These are phyloP conservation scores for Aureobasidium pullulans DNA, from an alignment of 2,329 filamentous ascomycete genomes.

Conservation along the genomic window DNA sequence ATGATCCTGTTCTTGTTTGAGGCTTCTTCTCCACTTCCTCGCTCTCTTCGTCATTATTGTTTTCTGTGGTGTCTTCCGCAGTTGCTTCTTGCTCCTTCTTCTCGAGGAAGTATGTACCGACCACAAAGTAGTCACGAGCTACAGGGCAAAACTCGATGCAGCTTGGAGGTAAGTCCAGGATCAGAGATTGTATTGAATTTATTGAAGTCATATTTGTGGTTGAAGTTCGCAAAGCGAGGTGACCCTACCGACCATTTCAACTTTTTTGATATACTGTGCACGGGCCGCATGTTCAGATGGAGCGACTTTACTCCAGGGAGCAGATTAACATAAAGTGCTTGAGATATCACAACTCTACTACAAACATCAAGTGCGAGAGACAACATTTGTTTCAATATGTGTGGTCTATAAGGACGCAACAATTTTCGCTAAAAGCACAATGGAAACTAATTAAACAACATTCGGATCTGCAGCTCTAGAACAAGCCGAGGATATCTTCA, in stretches of 20 bases:
- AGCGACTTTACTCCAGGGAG: too few species aligned
- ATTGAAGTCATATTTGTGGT: constrained; percentile 20
- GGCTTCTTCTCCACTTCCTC: constrained; percentile 16
- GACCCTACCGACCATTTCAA: background rate
- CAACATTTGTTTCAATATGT: background rate
- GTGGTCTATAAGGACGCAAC: background rate
- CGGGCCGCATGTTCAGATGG: background rate
- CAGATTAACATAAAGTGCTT: too few species aligned
- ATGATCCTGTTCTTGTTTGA: constrained; percentile 57
- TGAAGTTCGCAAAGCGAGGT: background rate
- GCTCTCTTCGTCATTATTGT: constrained; percentile 20
- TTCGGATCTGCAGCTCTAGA: background rate
- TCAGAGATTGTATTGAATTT: constrained; percentile 42
- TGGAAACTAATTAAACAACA: background rate
- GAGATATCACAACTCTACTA: too few species aligned
- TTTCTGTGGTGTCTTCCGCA: constrained; percentile 20
- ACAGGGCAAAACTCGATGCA: constrained; percentile 67
- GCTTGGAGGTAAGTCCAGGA: constrained; percentile 63
- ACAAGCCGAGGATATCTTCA: constrained; percentile 16
- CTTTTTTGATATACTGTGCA: background rate
- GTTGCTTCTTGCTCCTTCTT: constrained; percentile 26
- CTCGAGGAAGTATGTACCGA: constrained; percentile 79
- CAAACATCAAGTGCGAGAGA: background rate
- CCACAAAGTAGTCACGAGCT: constrained; percentile 58
- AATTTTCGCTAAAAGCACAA: background rate